These are phyloP conservation scores for Apiospora rasikravindrae DNA, from an alignment of 2,329 filamentous ascomycete species.

Conservation along the genomic window DNA sequence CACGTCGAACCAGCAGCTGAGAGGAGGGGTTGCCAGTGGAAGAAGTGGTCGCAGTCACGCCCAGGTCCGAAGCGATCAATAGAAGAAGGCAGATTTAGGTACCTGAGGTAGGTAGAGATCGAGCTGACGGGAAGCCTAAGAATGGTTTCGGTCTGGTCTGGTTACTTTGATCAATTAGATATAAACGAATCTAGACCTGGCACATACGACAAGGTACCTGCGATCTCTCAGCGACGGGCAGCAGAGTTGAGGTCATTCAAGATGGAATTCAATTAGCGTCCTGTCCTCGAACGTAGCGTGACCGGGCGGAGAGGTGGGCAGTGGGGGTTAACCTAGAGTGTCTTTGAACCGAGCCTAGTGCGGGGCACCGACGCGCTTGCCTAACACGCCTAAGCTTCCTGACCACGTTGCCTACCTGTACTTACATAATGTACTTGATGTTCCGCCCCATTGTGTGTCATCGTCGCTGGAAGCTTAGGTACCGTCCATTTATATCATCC, in stretches of 20 bases:
- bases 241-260: background rate
- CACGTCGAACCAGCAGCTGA: background rate
- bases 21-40: background rate
- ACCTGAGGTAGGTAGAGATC: too few relatives aligned
- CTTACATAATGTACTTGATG: too few relatives aligned
- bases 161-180: background rate
- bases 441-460: too few relatives aligned
- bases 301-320: background rate
- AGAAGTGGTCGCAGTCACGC: background rate
- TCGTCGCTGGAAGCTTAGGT: too few relatives aligned
- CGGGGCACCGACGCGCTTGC: slow-evolving; percentile 8
- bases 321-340: background rate
- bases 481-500: too few relatives aligned
- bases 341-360: background rate
- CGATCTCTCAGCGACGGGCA: background rate
- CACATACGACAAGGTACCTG: background rate
- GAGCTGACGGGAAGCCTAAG: background rate
- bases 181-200: background rate
- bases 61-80: background rate
- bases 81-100: background rate
- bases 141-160: background rate
- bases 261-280: background rate
- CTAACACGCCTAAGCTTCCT: background rate
- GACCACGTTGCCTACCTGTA: too few relatives aligned
- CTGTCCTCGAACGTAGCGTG: background rate